phyloP scores from a whole-genome alignment of 345 rosid genomes.

The Salix udensis region DNA sequence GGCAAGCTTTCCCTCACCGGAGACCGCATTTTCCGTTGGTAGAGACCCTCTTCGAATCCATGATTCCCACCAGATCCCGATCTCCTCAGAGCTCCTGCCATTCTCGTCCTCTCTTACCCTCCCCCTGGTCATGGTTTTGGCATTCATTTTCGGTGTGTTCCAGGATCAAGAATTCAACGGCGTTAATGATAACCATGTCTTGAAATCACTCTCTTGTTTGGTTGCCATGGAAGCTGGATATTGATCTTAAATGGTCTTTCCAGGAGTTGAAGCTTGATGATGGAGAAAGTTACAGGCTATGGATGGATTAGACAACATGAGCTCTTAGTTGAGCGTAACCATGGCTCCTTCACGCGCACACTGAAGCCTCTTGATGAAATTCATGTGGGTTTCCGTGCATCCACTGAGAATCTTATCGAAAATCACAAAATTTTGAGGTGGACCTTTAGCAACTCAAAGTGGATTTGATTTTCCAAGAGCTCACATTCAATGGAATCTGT shows the following conservation, averaged over 20 bases:
- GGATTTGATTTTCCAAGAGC: not conserved
- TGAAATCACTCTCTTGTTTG: slow-evolving; percentile 29
- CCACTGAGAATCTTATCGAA: slow-evolving; percentile 28
- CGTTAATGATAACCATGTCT: slow-evolving; percentile 35
- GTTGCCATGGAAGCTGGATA: slow-evolving; percentile 29
- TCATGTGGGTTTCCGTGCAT: slow-evolving; percentile 29
- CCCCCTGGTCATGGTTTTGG: not conserved
- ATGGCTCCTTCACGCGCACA: slow-evolving; percentile 16
- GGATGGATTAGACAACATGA: not conserved
- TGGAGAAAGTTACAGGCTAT: slow-evolving; percentile 19
- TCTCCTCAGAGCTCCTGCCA: not conserved
- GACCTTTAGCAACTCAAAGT: slow-evolving; percentile 11
- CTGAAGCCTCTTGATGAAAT: slow-evolving; percentile 30
- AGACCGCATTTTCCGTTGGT: not conserved
- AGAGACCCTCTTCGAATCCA: not conserved
- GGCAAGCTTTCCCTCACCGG: not conserved
- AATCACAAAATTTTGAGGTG: slow-evolving; percentile 28
- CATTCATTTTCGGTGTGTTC: slow-evolving; percentile 17
- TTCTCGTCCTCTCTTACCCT: not conserved
- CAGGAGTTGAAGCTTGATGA: slow-evolving; percentile 27
- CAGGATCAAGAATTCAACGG: slow-evolving; percentile 24
- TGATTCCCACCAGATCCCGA: not conserved
- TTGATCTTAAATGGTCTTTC: slow-evolving; percentile 26
- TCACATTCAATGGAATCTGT: not conserved
- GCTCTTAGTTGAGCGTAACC: slow-evolving; percentile 19